phyloP scores from a whole-genome alignment of 495 filamentous ascomycete genomes.

The Penicillium parvum region DNA sequence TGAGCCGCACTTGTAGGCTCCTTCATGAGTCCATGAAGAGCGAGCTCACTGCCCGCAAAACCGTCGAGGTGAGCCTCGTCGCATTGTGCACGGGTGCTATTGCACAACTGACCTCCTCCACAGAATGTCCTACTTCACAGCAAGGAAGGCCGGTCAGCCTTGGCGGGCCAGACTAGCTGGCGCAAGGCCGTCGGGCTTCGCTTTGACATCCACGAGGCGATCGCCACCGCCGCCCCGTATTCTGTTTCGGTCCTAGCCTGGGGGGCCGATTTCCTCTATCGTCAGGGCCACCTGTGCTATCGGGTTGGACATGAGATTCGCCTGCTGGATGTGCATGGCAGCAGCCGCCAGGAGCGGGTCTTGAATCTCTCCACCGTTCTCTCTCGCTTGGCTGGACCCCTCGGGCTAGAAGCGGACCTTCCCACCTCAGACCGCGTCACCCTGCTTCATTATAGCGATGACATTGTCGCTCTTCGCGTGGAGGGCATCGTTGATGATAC shows the following conservation, averaged over 20 bases:
- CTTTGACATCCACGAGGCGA: slow-evolving; percentile 57
- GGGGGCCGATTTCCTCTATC: slow-evolving; percentile 58
- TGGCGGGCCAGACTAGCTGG: slow-evolving; percentile 41
- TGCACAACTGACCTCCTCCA: slow-evolving; percentile 4
- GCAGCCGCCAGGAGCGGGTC: slow-evolving; percentile 50
- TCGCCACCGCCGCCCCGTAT: slow-evolving; percentile 60
- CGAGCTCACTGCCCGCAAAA: slow-evolving; percentile 56
- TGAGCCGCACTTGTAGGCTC: slow-evolving; percentile 48
- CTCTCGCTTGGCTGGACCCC: slow-evolving; percentile 23
- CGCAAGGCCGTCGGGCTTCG: slow-evolving; percentile 54
- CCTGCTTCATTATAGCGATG: slow-evolving; percentile 58
- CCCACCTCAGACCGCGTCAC: slow-evolving; percentile 48
- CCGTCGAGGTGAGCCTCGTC: slow-evolving; percentile 60
- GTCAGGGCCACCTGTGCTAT: slow-evolving; percentile 61
- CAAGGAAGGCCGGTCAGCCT: slow-evolving; percentile 54
- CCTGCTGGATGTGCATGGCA: slow-evolving; percentile 57
- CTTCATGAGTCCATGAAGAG: slow-evolving; percentile 53
- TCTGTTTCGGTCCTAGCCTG: slow-evolving; percentile 55
- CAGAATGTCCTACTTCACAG: slow-evolving; percentile 54
- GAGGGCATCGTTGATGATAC: slow-evolving; percentile 39
- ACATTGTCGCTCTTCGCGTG: slow-evolving; percentile 53
- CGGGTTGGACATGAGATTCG: slow-evolving; percentile 53
- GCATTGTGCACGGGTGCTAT: too few species aligned
- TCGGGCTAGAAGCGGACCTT: slow-evolving; percentile 23
- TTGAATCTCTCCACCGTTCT: slow-evolving; percentile 52